Conservation (phyloP, 129 eudicot genomes). For the Kitagawia praeruptora region DNA sequence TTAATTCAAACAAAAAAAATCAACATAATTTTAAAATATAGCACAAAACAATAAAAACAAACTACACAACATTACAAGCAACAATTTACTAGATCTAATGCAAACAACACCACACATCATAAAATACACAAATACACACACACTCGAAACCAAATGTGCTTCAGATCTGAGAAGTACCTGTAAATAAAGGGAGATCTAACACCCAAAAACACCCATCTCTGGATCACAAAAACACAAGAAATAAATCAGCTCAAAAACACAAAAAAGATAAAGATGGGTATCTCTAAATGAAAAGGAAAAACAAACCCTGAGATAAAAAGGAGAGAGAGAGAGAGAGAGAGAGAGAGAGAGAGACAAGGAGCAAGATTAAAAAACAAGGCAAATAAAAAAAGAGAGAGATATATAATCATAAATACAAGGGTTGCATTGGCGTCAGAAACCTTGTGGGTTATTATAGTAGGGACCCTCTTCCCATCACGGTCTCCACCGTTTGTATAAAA, state of each 20-base stretch:
- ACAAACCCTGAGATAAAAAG: background rate
- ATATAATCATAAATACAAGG: background rate
- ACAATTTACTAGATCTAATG: slow-evolving; percentile 24
- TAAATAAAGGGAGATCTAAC: slow-evolving; percentile 14
- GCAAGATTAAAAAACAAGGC: slow-evolving; percentile 28
- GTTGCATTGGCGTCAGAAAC: slow-evolving; percentile 19
- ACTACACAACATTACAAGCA: background rate
- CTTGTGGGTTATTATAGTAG: slow-evolving; percentile 12
- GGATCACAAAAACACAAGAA: slow-evolving; percentile 11
- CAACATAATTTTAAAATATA: background rate
- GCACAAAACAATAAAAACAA: background rate
- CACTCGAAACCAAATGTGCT: slow-evolving; percentile 18
- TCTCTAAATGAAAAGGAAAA: background rate
- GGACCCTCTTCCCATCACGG: slow-evolving; percentile 2
- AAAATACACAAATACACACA: slow-evolving; percentile 7
- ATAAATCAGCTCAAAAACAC: slow-evolving; percentile 2
- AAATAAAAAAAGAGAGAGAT: background rate
- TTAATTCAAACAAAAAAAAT: background rate
- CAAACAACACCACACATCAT: background rate
- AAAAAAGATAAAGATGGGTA: slow-evolving; percentile 7
- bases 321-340: too few species aligned
- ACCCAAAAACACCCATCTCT: slow-evolving; percentile 30
- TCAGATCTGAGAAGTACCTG: slow-evolving; percentile 47
- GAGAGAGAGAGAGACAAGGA: background rate
- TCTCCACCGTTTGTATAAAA: slow-evolving; percentile 8